These are phyloP conservation scores for Poa annua DNA, from an alignment of 176 grass and related monocot species.

Conservation along the genomic window DNA sequence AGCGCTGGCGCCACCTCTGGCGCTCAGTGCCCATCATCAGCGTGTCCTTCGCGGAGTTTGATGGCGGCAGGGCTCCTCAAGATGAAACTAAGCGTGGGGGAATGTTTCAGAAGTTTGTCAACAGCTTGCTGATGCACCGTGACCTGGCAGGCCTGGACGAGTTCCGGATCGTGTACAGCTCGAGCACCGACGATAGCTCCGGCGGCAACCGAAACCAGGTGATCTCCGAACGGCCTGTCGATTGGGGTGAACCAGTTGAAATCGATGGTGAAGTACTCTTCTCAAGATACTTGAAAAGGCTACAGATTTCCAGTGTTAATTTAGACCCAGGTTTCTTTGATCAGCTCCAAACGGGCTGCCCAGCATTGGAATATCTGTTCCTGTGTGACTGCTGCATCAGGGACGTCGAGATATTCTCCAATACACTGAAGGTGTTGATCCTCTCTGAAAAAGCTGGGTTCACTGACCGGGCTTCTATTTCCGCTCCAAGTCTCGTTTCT, in stretches of 20 bases:
- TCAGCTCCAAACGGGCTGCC: neutral
- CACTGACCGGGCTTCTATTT: neutral
- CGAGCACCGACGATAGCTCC: neutral
- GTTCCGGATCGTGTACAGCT: neutral
- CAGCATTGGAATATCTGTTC: neutral
- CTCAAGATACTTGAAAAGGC: neutral
- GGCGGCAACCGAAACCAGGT: neutral
- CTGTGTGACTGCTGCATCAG: neutral
- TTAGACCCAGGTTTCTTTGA: neutral
- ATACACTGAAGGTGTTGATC: constrained; percentile 20
- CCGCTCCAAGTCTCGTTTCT: neutral
- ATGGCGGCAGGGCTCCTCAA: rapidly evolving
- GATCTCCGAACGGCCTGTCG: neutral
- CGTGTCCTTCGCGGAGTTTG: neutral
- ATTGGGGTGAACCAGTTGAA: rapidly evolving
- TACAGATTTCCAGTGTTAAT: neutral
- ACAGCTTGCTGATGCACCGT: constrained; percentile 19
- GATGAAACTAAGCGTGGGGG: too few species aligned
- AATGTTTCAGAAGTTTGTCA: constrained; percentile 35
- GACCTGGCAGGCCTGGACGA: neutral
- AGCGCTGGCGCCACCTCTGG: constrained; percentile 40
- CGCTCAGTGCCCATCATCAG: constrained; percentile 10
- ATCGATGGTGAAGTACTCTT: neutral
- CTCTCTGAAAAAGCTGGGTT: neutral
- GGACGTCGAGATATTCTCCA: constrained; percentile 10